Conservation (phyloP, 192 early-diverging fungal species). For the Linderina pennispora region DNA sequence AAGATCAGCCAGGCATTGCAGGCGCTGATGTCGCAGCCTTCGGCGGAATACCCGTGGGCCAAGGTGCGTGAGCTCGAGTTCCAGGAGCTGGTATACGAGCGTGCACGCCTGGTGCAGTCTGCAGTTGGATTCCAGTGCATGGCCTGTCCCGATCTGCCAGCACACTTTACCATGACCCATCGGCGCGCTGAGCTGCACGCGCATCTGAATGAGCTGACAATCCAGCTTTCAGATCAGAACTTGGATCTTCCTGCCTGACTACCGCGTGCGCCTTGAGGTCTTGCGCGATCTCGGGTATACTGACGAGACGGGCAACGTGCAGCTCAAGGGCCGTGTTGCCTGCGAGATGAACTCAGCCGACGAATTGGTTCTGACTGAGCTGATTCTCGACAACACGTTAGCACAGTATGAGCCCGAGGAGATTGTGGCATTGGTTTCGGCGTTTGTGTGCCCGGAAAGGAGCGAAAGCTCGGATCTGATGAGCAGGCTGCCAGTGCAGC, state of each 20-base stretch:
- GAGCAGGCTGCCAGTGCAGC: constrained; percentile 21
- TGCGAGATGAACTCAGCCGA: constrained; percentile 98
- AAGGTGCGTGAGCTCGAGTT: constrained; percentile 88
- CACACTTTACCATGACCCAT: constrained; percentile 52
- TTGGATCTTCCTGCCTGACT: constrained; percentile 90
- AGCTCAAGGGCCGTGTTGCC: constrained; percentile 92
- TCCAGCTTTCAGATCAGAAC: constrained; percentile 85
- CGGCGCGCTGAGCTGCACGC: constrained; percentile 56
- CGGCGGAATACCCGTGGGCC: constrained; percentile 70
- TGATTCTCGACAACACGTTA: constrained; percentile 90
- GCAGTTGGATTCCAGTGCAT: constrained; percentile 27
- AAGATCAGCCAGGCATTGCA: constrained; percentile 27
- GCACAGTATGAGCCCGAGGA: constrained; percentile 87
- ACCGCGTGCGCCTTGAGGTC: constrained; percentile 81
- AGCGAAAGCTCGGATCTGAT: constrained; percentile 39
- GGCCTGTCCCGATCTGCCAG: constrained; percentile 29
- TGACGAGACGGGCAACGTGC: constrained; percentile 79
- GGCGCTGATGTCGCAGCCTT: constrained; percentile 18
- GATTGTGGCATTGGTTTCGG: constrained; percentile 86
- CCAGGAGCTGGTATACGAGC: constrained; percentile 64
- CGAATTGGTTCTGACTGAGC: constrained; percentile 88
- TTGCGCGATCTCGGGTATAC: constrained; percentile 76
- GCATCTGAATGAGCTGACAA: constrained; percentile 67
- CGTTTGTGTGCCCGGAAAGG: constrained; percentile 95
- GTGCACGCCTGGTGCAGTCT: constrained; percentile 43